A percentile compares a stretch with the other conserved stretches of the same genome.
These are phyloP conservation scores for Penicillium sp. DNA, from an alignment of 2,329 filamentous ascomycete species.

Conservation along the genomic window DNA sequence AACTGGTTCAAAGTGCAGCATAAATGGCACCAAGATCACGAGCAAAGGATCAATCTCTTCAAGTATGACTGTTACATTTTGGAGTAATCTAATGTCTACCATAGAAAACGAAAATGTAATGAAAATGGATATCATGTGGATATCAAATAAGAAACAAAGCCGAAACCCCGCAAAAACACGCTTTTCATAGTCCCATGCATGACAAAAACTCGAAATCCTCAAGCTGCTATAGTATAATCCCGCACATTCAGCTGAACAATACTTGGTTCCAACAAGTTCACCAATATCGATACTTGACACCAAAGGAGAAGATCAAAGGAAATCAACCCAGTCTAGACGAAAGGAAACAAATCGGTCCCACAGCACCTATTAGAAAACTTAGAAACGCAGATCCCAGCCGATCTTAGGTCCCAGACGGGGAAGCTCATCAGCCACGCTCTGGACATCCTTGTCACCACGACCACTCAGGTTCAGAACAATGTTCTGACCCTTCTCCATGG, in stretches of 20 bases:
- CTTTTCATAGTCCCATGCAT: background rate
- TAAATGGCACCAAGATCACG: background rate
- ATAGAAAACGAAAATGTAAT: background rate
- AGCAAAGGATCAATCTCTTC: background rate
- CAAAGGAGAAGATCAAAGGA: background rate
- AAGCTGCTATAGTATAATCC: no score
- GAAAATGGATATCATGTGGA: background rate
- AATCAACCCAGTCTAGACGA: background rate
- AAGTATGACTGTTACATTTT: background rate
- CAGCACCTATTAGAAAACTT: constrained; percentile 8
- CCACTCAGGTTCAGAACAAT: constrained; percentile 93
- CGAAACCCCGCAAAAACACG: background rate
- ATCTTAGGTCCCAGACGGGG: constrained; percentile 87
- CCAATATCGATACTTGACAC: background rate
- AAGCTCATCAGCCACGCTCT: constrained; percentile 94
- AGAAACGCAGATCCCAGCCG: constrained; percentile 65
- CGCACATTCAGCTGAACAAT: no score
- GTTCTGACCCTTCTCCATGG: constrained; percentile 83
- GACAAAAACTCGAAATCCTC: background rate
- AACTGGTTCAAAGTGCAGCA: no score
- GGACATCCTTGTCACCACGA: constrained; percentile 95
- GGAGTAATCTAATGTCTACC: background rate
- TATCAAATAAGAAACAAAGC: background rate
- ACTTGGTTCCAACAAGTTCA: background rate
- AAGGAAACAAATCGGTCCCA: background rate